Evolutionary conservation across 2,329 filamentous ascomycete species (phyloP), one percentile per base, ranked within the genome.

Genomic region (Fusarium piperis): DNA sequence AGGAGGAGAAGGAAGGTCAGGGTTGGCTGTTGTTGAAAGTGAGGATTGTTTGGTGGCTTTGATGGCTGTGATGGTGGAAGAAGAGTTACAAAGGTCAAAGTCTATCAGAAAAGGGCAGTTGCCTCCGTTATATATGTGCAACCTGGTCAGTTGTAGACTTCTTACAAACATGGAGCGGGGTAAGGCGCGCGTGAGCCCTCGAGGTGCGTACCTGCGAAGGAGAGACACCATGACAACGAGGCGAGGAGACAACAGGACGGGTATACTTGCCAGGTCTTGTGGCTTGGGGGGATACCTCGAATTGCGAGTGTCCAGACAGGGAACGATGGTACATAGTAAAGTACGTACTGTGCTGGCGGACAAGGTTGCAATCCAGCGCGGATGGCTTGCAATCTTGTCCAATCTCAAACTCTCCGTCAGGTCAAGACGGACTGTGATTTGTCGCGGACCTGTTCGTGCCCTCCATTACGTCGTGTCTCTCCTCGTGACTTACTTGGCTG

Each of bases 141-240:
- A 55, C 58, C 61, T 58, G 35, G 20, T 39, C 33, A 59, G 59
- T 57, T 56, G 64, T 48, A 48, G 16, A 16, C 58, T 60, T 76
- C 62, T 60, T 6, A 41, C 36, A 64, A 64, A 52, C 48, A 75
- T 60, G 67, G 71, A 76, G 74, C 74, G 74, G 74, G 74, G 74
- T 76, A 76, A 73, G 59, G 71, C 67, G 71, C 67, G 71, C 71
- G 65, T 76, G 71, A 72, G 70, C 64, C 65, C 63, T 62, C 60
- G 64, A 39, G 39, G 28, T 65, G 52, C 18, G 48, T 20, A 55
- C 30, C 30, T 35, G 32, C 32, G 51, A 55, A 12, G 28, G 60
- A 62, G 64, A 58, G 64, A 64, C 59, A 46, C 56, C 57, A 56
- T 28, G 53, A 70, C 58, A 57, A 46, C 18, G 52, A 70, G 57